A percentile compares a stretch with the other conserved stretches of the same genome.
These are phyloP conservation scores for Citrullus mucosospermus DNA, from an alignment of 306 rosid species.

Conservation along the genomic window DNA sequence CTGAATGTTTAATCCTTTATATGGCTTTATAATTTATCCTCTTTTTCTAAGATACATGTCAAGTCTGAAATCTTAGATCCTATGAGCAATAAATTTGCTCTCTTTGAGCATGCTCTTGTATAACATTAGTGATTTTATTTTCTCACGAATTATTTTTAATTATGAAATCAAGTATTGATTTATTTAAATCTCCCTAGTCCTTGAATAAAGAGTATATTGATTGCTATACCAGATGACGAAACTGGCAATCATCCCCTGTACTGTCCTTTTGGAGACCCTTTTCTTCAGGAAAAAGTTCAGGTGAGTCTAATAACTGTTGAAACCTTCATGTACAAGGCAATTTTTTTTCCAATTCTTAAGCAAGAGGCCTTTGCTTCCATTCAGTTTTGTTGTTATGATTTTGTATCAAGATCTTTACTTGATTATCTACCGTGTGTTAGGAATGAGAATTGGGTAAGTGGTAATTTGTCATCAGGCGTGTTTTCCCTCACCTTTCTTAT, in stretches of 20 bases:
- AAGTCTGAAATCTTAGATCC: not conserved
- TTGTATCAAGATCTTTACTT: not conserved
- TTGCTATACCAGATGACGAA: constrained; percentile 69
- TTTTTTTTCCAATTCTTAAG: not conserved
- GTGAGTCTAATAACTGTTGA: constrained; percentile 20
- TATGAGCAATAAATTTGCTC: not conserved
- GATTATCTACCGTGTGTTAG: not conserved
- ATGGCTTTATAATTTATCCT: not conserved
- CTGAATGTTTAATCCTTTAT: not conserved
- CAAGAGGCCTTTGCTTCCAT: not conserved
- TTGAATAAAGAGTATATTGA: not conserved
- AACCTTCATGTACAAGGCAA: not conserved
- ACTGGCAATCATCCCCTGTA: constrained; percentile 98
- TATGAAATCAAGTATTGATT: not conserved
- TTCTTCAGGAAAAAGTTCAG: constrained; percentile 86
- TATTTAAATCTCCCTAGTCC: constrained; percentile 2
- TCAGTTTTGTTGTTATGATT: not conserved
- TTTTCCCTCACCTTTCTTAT: not conserved
- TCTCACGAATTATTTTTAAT: not conserved
- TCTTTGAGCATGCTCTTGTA: not conserved
- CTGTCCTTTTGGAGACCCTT: constrained; percentile 90
- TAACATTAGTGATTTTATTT: not conserved
- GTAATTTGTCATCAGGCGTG: not conserved
- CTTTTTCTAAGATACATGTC: not conserved
- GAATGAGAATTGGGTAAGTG: not conserved